These are phyloP conservation scores for Thamnidium elegans DNA, from an alignment of 192 early-diverging fungal species.

Conservation along the genomic window DNA sequence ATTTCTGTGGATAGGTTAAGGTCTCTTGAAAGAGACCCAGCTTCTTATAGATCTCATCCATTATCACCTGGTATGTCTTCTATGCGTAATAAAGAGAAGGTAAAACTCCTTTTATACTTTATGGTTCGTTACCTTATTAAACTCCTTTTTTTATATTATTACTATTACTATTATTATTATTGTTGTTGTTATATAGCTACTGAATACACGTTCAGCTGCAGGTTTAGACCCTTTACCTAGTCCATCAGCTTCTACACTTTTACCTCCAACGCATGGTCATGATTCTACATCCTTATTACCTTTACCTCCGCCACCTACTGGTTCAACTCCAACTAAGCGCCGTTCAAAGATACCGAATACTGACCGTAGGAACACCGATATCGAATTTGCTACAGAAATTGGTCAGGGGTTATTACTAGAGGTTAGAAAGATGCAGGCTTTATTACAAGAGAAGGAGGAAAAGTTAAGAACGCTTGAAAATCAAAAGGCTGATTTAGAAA, in stretches of 20 bases:
- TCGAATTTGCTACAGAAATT: slow-evolving; percentile 48
- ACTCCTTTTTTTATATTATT: slow-evolving; percentile 13
- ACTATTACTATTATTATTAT: slow-evolving; percentile 4
- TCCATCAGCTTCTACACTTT: slow-evolving; percentile 26
- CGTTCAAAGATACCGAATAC: slow-evolving; percentile 37
- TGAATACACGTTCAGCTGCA: slow-evolving; percentile 1
- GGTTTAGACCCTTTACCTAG: slow-evolving; percentile 34
- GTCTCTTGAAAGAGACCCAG: slow-evolving; percentile 29
- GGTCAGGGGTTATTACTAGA: slow-evolving; percentile 43
- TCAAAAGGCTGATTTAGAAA: slow-evolving; percentile 52
- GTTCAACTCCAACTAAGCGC: slow-evolving; percentile 34
- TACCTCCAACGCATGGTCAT: slow-evolving; percentile 14
- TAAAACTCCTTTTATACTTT: slow-evolving; percentile 8
- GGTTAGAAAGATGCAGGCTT: slow-evolving; percentile 41
- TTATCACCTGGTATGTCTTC: slow-evolving; percentile 20
- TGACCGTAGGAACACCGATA: slow-evolving; percentile 38
- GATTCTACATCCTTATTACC: slow-evolving; percentile 19
- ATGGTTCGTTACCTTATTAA: background rate
- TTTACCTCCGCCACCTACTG: slow-evolving; percentile 26
- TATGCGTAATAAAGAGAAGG: slow-evolving; percentile 29
- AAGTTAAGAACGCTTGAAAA: slow-evolving; percentile 38
- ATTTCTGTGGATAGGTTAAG: slow-evolving; percentile 26
- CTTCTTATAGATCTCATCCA: slow-evolving; percentile 23
- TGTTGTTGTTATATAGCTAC: slow-evolving; percentile 1
- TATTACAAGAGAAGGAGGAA: slow-evolving; percentile 45